phyloP scores from a whole-genome alignment of 805 yeast species.

The Wickerhamia fluorescens region DNA sequence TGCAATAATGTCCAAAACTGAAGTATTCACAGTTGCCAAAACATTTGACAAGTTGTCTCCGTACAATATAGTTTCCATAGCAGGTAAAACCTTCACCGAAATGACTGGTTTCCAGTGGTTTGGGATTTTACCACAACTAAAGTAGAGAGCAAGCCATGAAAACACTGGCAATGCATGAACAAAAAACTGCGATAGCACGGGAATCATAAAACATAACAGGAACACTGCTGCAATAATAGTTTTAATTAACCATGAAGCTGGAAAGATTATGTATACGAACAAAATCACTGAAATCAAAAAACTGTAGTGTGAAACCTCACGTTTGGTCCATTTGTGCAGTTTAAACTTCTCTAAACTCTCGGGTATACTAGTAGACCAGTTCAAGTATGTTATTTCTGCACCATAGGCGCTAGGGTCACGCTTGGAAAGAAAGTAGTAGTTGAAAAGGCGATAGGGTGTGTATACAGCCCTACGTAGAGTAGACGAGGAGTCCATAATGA shows the following conservation, averaged over 20 bases:
- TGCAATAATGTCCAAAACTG: slow-evolving; percentile 73
- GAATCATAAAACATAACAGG: slow-evolving; percentile 48
- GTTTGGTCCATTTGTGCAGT: slow-evolving; percentile 33
- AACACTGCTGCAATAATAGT: slow-evolving; percentile 36
- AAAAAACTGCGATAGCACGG: slow-evolving; percentile 78
- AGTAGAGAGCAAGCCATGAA: slow-evolving; percentile 80
- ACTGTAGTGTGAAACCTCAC: slow-evolving; percentile 49
- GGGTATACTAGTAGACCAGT: slow-evolving; percentile 41
- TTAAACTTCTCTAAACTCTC: slow-evolving; percentile 35
- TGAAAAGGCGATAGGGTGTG: slow-evolving; percentile 37
- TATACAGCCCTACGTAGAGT: slow-evolving; percentile 23
- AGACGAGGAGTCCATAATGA: too few relatives aligned
- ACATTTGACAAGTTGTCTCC: slow-evolving; percentile 86
- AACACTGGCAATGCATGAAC: slow-evolving; percentile 76
- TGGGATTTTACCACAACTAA: slow-evolving; percentile 70
- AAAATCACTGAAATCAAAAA: slow-evolving; percentile 45
- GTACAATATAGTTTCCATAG: slow-evolving; percentile 83
- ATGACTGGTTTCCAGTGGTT: slow-evolving; percentile 78
- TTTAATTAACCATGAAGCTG: slow-evolving; percentile 40
- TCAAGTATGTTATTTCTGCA: slow-evolving; percentile 40
- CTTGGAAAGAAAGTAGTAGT: slow-evolving; percentile 48
- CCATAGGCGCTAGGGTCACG: slow-evolving; percentile 35
- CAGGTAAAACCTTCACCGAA: slow-evolving; percentile 80
- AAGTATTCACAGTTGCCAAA: slow-evolving; percentile 62
- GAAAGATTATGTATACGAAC: slow-evolving; percentile 53